phyloP scores from a whole-genome alignment of 2,329 filamentous ascomycete genomes.

The Fusarium decemcellulare region DNA sequence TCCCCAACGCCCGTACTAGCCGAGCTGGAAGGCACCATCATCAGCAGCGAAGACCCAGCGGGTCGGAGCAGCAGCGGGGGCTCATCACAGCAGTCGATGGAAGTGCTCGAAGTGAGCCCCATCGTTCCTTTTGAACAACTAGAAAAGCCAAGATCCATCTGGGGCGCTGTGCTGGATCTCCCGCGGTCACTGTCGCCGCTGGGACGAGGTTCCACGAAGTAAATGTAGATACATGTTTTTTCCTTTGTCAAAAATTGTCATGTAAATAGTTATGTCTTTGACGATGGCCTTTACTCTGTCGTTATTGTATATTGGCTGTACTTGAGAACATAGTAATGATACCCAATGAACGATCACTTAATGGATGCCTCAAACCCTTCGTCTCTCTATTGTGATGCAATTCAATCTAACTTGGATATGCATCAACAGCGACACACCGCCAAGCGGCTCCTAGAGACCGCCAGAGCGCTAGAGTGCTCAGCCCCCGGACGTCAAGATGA shows the following conservation, averaged over 20 bases:
- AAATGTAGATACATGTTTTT: not conserved
- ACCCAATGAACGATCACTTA: slow-evolving; percentile 14
- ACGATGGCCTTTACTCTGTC: slow-evolving; percentile 26
- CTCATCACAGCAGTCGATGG: slow-evolving; percentile 14
- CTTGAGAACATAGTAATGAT: slow-evolving; percentile 21
- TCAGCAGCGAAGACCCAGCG: not conserved
- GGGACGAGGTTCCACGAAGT: slow-evolving; percentile 1
- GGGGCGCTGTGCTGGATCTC: slow-evolving; percentile 10
- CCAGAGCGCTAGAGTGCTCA: too few relatives aligned
- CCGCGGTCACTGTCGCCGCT: slow-evolving; percentile 12
- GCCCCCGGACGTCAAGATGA: too few relatives aligned
- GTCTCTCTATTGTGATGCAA: too few relatives aligned
- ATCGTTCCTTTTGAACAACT: not conserved
- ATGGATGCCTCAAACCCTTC: too few relatives aligned
- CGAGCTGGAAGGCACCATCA: not conserved
- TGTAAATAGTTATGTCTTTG: slow-evolving; percentile 9
- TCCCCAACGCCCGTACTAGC: not conserved
- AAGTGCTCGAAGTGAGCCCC: slow-evolving; percentile 27
- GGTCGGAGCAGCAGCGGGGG: slow-evolving; percentile 32
- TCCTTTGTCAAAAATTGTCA: not conserved
- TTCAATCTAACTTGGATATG: too few relatives aligned
- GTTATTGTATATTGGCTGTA: slow-evolving; percentile 6
- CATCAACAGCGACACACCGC: too few relatives aligned
- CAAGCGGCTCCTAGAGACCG: too few relatives aligned
- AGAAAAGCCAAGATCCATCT: slow-evolving; percentile 14